phyloP scores from a whole-genome alignment of 1,284 basidiomycete species.

The Naganishia liquefaciens region DNA sequence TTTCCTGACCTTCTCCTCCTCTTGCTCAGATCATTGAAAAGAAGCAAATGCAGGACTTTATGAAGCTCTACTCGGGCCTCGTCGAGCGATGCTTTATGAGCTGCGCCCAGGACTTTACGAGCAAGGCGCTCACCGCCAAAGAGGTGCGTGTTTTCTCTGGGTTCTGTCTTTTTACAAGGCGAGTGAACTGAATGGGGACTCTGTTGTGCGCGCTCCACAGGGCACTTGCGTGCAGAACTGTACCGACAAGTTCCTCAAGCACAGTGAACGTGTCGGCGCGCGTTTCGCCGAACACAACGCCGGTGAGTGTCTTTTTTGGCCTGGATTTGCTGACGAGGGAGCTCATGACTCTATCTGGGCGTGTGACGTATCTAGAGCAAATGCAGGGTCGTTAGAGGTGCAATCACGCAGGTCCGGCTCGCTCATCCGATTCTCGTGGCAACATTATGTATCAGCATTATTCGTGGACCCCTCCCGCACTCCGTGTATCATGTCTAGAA shows the following conservation, averaged over 20 bases:
- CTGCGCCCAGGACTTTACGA: conserved; percentile 96
- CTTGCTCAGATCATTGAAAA: conserved; percentile 72
- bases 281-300: conserved; percentile 88
- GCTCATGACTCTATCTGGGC: background rate
- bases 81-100: conserved; percentile 94
- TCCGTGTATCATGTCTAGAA: conserved; percentile 11
- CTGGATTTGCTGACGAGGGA: background rate
- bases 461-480: no score
- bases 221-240: conserved; percentile 63
- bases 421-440: background rate
- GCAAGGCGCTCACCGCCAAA: conserved; percentile 87
- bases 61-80: conserved; percentile 91
- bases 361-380: background rate
- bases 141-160: conserved; percentile 63
- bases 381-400: conserved; percentile 6
- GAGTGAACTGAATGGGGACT: background rate
- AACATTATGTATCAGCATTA: conserved; percentile 7
- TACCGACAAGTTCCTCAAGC: conserved; percentile 93
- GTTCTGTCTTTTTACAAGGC: no score
- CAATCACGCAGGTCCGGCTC: background rate
- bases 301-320: conserved; percentile 57
- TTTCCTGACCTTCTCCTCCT: no score
- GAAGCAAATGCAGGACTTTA: conserved; percentile 99
- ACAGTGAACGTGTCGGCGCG: conserved; percentile 90
- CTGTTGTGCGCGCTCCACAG: conserved; percentile 41